phyloP scores from a whole-genome alignment of 805 yeast species.

The Blastobotrys robertii region DNA sequence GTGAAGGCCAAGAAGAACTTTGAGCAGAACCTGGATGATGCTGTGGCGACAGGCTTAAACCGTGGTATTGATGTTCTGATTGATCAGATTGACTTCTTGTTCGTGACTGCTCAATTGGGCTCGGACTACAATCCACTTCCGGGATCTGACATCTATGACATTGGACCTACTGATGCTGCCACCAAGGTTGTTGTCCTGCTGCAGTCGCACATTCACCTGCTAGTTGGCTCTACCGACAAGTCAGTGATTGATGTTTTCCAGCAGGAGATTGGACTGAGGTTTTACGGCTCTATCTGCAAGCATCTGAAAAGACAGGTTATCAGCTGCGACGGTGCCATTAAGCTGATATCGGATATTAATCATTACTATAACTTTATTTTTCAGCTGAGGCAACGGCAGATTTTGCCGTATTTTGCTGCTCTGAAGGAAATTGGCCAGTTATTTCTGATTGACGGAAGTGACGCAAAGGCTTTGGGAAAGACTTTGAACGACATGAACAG shows the following conservation, averaged over 20 bases:
- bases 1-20: slow-evolving; percentile 71
- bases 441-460: slow-evolving; percentile 60
- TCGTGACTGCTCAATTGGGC: slow-evolving; percentile 44
- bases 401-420: slow-evolving; percentile 68
- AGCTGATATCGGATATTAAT: slow-evolving; percentile 73
- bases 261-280: slow-evolving; percentile 85
- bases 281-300: slow-evolving; percentile 67
- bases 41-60: slow-evolving; percentile 87
- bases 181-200: slow-evolving; percentile 49
- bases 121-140: slow-evolving; percentile 49
- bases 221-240: slow-evolving; percentile 78
- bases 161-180: slow-evolving; percentile 59
- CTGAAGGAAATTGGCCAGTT: slow-evolving; percentile 79
- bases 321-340: slow-evolving; percentile 74
- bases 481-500: slow-evolving; percentile 74
- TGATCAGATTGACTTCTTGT: slow-evolving; percentile 63
- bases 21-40: slow-evolving; percentile 74
- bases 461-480: slow-evolving; percentile 76
- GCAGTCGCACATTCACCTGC: slow-evolving; percentile 58
- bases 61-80: slow-evolving; percentile 85
- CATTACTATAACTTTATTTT: slow-evolving; percentile 61
- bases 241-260: slow-evolving; percentile 85
- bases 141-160: slow-evolving; percentile 14
- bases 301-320: slow-evolving; percentile 63
- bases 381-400: slow-evolving; percentile 40